Conservation (phyloP, 2,329 filamentous ascomycete genomes). For the Pestalotiopsis sp. region DNA sequence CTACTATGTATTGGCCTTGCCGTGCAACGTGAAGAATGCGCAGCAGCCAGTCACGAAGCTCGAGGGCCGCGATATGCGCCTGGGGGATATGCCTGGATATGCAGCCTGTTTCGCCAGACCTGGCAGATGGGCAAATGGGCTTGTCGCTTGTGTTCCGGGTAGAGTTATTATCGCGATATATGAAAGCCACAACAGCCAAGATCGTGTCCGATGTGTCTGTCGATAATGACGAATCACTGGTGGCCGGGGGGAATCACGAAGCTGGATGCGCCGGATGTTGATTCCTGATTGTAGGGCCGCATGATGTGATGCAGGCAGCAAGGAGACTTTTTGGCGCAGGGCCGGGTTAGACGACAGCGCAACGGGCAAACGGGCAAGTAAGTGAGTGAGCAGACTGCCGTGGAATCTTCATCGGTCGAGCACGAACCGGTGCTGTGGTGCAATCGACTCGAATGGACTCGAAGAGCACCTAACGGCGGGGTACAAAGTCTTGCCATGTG, state of each 20-base stretch:
- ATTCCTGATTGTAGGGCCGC: neutral
- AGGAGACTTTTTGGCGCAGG: neutral
- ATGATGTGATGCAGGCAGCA: neutral
- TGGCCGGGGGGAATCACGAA: neutral
- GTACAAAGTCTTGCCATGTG: neutral
- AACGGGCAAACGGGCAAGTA: neutral
- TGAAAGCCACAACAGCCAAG: neutral
- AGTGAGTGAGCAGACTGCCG: neutral
- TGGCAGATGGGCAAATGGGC: neutral
- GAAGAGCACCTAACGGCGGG: neutral
- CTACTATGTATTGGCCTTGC: slow-evolving; percentile 1
- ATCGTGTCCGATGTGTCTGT: neutral
- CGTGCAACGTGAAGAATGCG: neutral
- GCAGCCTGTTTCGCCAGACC: neutral
- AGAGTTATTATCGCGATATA: neutral
- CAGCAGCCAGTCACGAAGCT: slow-evolving; percentile 10
- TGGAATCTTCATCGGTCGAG: neutral
- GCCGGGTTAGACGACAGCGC: neutral
- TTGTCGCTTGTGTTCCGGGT: neutral
- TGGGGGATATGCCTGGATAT: neutral
- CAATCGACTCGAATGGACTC: too few relatives aligned
- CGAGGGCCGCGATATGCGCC: neutral
- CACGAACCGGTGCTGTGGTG: neutral
- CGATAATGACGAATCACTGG: neutral
- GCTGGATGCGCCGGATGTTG: neutral